These are phyloP conservation scores for Blastocystis sp. DNA, from an alignment of 352 stramenopile species.

Conservation along the genomic window DNA sequence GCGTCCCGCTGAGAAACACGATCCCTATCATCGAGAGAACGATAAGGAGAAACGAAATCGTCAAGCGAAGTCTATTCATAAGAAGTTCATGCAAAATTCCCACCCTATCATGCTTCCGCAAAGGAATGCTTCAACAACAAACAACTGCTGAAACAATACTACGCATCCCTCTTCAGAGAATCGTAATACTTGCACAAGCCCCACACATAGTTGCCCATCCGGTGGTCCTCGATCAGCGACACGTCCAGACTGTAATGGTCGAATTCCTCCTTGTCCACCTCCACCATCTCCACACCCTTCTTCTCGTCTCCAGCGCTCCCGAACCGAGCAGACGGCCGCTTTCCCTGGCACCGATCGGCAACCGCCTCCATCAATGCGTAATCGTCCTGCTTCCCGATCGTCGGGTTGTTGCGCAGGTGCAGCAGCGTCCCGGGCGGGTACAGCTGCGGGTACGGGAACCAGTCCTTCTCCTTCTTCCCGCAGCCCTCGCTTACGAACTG, in stretches of 20 bases:
- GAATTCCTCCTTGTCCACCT: conserved; percentile 51
- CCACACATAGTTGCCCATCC: conserved; percentile 53
- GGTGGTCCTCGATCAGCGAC: conserved; percentile 35
- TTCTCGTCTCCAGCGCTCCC: no score
- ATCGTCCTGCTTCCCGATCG: background rate
- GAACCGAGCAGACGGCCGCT: no score
- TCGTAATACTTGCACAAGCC: background rate
- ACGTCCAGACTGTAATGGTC: conserved; percentile 61
- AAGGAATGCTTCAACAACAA: conserved; percentile 5
- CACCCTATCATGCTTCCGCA: background rate
- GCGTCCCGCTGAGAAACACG: background rate
- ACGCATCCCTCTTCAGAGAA: conserved; percentile 1
- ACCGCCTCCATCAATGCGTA: conserved; percentile 20
- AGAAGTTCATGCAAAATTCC: background rate
- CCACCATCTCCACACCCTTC: conserved; percentile 8
- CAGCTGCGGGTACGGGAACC: conserved; percentile 59
- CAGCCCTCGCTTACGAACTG: background rate
- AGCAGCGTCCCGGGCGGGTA: conserved; percentile 47
- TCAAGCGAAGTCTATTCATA: background rate
- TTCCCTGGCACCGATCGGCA: background rate
- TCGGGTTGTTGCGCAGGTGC: conserved; percentile 38
- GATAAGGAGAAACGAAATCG: background rate
- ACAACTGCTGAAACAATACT: conserved; percentile 12
- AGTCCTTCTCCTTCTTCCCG: conserved; percentile 6
- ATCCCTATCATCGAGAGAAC: background rate